Evolutionary conservation across 1,284 basidiomycete genomes (phyloP).

Genomic region (Apiotrichum sp.): DNA sequence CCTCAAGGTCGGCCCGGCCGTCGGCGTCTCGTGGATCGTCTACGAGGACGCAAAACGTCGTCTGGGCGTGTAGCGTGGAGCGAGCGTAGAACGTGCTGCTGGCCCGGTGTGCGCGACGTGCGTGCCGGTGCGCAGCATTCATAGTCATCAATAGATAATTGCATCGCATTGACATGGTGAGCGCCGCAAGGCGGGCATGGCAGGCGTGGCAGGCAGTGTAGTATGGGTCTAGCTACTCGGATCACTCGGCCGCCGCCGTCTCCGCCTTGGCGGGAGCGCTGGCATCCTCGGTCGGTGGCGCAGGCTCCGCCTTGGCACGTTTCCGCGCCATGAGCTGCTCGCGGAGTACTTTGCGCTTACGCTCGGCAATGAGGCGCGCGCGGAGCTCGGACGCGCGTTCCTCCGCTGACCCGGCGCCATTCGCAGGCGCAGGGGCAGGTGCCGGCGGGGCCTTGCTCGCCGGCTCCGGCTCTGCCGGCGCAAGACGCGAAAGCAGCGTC

Average conservation of each 20-base stretch:
- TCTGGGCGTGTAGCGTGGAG: conserved; percentile 27
- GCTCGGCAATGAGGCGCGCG: conserved; percentile 31
- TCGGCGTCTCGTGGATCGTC: conserved; percentile 90
- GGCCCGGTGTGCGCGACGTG: too few species aligned
- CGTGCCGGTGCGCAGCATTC: conserved; percentile 1
- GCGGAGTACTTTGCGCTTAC: conserved; percentile 15
- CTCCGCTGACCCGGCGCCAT: background rate
- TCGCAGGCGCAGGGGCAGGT: background rate
- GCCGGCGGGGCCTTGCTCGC: background rate
- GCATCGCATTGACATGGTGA: conserved; percentile 9
- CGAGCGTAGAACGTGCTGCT: too few species aligned
- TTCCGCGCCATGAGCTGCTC: conserved; percentile 17
- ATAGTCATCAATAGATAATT: conserved; percentile 15
- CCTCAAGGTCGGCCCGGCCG: conserved; percentile 90
- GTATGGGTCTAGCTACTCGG: background rate
- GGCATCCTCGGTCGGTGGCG: background rate
- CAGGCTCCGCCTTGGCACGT: conserved; percentile 4
- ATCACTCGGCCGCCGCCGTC: too few species aligned
- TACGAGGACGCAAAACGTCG: conserved; percentile 44
- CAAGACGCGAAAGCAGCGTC: background rate
- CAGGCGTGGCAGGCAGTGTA: background rate
- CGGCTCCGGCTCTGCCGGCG: background rate
- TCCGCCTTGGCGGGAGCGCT: too few species aligned
- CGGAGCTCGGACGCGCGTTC: conserved; percentile 26
- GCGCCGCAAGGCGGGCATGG: background rate